A percentile compares a stretch with the other conserved stretches of the same genome.
phyloP scores from a whole-genome alignment of 2,329 filamentous ascomycete genomes.

The Ilyonectria robusta region DNA sequence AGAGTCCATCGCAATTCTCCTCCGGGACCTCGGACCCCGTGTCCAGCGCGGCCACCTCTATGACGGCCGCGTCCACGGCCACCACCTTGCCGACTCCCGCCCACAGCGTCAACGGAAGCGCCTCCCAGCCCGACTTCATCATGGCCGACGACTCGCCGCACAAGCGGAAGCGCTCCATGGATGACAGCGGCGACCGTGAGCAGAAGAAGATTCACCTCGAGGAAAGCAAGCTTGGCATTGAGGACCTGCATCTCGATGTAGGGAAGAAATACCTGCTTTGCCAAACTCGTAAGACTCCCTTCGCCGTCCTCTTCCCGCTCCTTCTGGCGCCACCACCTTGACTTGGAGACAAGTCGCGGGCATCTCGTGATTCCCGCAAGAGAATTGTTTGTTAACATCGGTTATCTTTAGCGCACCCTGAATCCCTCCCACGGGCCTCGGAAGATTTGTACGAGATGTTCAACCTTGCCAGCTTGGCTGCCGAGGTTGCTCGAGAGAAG shows the following conservation, averaged over 20 bases:
- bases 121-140: constrained; percentile 60
- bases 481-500: constrained; percentile 73
- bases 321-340: constrained; percentile 44
- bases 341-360: constrained; percentile 38
- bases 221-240: constrained; percentile 72
- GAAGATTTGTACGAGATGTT: constrained; percentile 74
- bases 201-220: constrained; percentile 75
- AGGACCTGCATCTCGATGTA: constrained; percentile 76
- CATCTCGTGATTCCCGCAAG: constrained; percentile 43
- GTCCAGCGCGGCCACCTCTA: constrained; percentile 66
- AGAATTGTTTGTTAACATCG: constrained; percentile 61
- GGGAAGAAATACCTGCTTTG: constrained; percentile 77
- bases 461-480: constrained; percentile 68
- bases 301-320: constrained; percentile 52
- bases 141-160: constrained; percentile 68
- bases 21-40: constrained; percentile 67
- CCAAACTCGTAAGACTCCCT: constrained; percentile 76
- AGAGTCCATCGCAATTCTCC: constrained; percentile 75
- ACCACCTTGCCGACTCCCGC: constrained; percentile 73
- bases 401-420: constrained; percentile 62
- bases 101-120: constrained; percentile 73
- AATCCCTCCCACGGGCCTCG: constrained; percentile 63
- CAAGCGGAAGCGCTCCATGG: constrained; percentile 73
- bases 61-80: constrained; percentile 64
- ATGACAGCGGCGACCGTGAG: constrained; percentile 69